Evolutionary conservation across 2,329 filamentous ascomycete species (phyloP).

Genomic region (Trichoderma atrobrunneum): DNA sequence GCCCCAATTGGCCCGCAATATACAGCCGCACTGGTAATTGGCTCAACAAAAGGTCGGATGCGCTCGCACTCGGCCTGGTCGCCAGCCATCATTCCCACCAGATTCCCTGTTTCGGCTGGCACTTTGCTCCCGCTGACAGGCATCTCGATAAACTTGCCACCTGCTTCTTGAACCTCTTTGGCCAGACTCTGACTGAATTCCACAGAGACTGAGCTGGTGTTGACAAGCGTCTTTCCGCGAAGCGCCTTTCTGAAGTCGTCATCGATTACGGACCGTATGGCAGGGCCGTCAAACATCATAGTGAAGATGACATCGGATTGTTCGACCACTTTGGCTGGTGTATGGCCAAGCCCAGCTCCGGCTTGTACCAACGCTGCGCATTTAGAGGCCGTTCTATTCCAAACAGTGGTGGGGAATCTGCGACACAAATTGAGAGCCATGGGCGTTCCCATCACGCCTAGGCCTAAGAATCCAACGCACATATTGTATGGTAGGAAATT

Average conservation of each 20-base stretch:
- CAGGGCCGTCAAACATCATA: constrained; percentile 32
- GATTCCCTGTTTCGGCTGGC: constrained; percentile 33
- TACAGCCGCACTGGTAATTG: constrained; percentile 31
- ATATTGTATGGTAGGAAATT: neutral
- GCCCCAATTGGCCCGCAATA: constrained; percentile 35
- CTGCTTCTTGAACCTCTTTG: constrained; percentile 24
- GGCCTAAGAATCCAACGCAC: constrained; percentile 32
- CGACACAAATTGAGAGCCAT: constrained; percentile 34
- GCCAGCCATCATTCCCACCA: constrained; percentile 36
- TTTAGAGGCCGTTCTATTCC: constrained; percentile 32
- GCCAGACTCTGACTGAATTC: constrained; percentile 27
- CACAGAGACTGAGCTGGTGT: constrained; percentile 31
- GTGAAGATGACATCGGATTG: constrained; percentile 32
- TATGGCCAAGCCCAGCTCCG: constrained; percentile 26
- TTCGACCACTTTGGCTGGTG: constrained; percentile 27
- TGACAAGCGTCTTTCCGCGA: constrained; percentile 33
- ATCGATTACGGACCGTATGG: constrained; percentile 27
- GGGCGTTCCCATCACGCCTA: constrained; percentile 34
- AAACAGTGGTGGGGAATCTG: constrained; percentile 29
- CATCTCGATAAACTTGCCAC: constrained; percentile 35
- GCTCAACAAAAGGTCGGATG: constrained; percentile 25
- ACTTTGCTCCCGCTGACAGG: constrained; percentile 36
- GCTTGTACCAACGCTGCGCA: constrained; percentile 24
- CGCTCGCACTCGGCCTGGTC: constrained; percentile 26
- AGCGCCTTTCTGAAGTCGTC: constrained; percentile 26